Evolutionary conservation across 257 asterid species (phyloP).

Genomic region (Primulina eburnea): DNA sequence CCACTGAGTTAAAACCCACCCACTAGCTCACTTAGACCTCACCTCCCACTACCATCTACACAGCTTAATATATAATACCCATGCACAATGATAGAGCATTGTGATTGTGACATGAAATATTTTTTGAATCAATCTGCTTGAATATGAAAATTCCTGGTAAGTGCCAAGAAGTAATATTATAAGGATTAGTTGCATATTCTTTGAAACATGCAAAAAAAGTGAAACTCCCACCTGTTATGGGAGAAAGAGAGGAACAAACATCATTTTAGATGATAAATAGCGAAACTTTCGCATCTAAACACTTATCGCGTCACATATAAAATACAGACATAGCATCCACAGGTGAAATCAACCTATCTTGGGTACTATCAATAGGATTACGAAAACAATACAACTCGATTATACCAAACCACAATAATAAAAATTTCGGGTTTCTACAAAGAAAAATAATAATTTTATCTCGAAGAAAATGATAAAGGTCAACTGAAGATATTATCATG

Average conservation of each 20-base stretch:
- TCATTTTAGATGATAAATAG: background rate
- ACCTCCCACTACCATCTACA: background rate
- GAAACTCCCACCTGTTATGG: background rate
- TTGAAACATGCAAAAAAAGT: too few species aligned
- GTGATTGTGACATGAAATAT: background rate
- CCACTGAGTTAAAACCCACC: background rate
- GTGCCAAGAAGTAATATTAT: too few species aligned
- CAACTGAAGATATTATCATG: background rate
- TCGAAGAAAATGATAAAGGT: background rate
- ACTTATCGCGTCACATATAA: too few species aligned
- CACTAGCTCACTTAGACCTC: background rate
- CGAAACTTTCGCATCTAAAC: background rate
- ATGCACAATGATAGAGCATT: background rate
- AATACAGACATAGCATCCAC: background rate
- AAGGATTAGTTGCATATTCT: background rate
- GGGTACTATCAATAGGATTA: too few species aligned
- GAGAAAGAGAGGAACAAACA: background rate
- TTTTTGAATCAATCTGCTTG: background rate
- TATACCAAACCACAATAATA: too few species aligned
- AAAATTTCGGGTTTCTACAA: background rate
- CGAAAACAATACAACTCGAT: too few species aligned
- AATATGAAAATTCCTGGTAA: background rate
- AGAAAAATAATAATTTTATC: too few species aligned
- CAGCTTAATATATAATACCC: background rate
- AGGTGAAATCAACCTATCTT: background rate